Percentiles rank a stretch among this genome's conserved stretches.
phyloP scores from a whole-genome alignment of 768 basidiomycete genomes.

The Cyclocybe cylindracea region DNA sequence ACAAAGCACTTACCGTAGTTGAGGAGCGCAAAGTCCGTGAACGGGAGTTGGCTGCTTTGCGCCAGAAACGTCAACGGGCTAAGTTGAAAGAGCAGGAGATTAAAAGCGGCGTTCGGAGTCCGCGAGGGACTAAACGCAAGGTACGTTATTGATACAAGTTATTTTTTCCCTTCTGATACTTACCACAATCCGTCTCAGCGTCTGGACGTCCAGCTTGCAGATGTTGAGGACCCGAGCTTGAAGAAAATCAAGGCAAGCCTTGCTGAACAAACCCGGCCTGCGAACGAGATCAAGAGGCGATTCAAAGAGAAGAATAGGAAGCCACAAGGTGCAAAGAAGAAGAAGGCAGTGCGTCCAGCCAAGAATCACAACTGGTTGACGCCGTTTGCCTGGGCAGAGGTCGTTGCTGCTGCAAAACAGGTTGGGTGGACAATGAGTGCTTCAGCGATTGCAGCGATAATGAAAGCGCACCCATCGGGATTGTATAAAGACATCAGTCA shows the following conservation, averaged over 20 bases:
- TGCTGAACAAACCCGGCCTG: slow-evolving; percentile 13
- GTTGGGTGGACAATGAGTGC: slow-evolving; percentile 15
- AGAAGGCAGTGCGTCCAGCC: no score
- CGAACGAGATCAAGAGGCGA: not conserved
- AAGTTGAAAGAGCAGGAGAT: slow-evolving; percentile 8
- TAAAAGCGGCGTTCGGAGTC: not conserved
- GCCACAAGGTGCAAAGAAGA: no score
- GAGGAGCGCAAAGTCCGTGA: not conserved
- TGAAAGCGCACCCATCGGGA: slow-evolving; percentile 12
- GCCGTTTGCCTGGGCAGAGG: no score
- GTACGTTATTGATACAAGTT: not conserved
- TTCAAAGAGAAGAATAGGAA: slow-evolving; percentile 3
- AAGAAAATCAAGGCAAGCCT: slow-evolving; percentile 3
- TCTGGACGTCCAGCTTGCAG: no score
- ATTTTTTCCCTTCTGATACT: not conserved
- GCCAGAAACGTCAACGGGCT: slow-evolving; percentile 7
- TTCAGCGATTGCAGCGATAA: slow-evolving; percentile 15
- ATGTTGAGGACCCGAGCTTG: slow-evolving; percentile 2
- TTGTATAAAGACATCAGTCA: slow-evolving; percentile 15
- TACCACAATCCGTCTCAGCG: not conserved
- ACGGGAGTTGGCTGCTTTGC: slow-evolving; percentile 1
- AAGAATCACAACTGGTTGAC: no score
- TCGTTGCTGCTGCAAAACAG: no score
- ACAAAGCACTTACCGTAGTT: not conserved
- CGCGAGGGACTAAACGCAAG: slow-evolving; percentile 12